A percentile compares a stretch with the other conserved stretches of the same genome.
Conservation (phyloP, 768 basidiomycete species). For the Pleurotus sapidus region DNA sequence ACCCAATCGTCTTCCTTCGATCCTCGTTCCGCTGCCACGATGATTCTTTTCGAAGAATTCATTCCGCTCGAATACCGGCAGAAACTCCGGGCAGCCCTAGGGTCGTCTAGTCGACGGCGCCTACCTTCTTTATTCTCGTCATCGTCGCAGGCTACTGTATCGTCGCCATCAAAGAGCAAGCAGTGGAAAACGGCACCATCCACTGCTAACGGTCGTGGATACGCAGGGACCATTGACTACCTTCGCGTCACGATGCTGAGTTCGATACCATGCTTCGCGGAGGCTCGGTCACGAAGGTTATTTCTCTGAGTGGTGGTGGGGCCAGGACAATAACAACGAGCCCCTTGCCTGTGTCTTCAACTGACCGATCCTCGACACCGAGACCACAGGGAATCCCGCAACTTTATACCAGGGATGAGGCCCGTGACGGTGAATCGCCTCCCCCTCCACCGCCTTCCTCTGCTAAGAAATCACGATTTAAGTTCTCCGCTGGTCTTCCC, state of each 20-base stretch:
- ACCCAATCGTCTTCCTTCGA: conserved; percentile 33
- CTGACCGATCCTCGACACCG: conserved; percentile 7
- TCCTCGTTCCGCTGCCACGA: conserved; percentile 67
- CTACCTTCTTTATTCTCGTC: conserved; percentile 68
- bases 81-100: conserved; percentile 53
- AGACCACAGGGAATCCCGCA: conserved; percentile 11
- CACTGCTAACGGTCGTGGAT: conserved; percentile 79
- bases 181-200: conserved; percentile 74
- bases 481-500: conserved; percentile 48
- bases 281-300: conserved; percentile 42
- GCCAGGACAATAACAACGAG: not conserved
- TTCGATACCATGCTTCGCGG: conserved; percentile 74
- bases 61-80: conserved; percentile 87
- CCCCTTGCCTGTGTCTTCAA: not conserved
- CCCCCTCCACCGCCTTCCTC: conserved; percentile 20
- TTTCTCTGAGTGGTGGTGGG: conserved; percentile 27
- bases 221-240: conserved; percentile 55
- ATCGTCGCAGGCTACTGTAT: conserved; percentile 51
- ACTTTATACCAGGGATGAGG: conserved; percentile 6
- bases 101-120: conserved; percentile 47
- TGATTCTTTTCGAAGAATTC: conserved; percentile 91
- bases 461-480: conserved; percentile 51
- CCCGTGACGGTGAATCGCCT: conserved; percentile 11
- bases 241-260: conserved; percentile 63
- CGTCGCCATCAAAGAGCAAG: conserved; percentile 44